A percentile compares a stretch with the other conserved stretches of the same genome.
These are phyloP conservation scores for Monilinia fructigena DNA, from an alignment of 2,329 filamentous ascomycete genomes.

Conservation along the genomic window DNA sequence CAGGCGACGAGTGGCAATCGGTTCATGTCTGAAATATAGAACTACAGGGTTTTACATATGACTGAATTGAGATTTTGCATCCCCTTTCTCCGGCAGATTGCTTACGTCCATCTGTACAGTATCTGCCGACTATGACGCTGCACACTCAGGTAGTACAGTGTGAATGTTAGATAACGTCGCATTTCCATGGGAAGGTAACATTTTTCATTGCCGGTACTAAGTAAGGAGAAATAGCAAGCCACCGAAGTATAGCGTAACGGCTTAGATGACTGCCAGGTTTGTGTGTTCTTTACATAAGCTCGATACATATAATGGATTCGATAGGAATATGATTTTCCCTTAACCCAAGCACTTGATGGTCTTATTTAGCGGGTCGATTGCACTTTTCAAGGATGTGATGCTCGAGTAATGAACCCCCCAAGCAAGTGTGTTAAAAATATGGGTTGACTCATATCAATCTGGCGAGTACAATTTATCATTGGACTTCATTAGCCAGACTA, in stretches of 20 bases:
- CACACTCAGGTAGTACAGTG: not conserved
- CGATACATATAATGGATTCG: not conserved
- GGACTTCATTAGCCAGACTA: too few relatives aligned
- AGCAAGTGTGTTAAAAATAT: too few relatives aligned
- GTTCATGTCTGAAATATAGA: not conserved
- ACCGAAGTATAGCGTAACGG: not conserved
- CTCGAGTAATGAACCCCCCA: too few relatives aligned
- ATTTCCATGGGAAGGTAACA: not conserved
- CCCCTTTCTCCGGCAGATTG: not conserved
- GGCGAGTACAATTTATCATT: too few relatives aligned
- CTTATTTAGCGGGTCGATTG: not conserved
- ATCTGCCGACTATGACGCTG: not conserved
- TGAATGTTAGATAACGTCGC: not conserved
- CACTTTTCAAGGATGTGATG: not conserved
- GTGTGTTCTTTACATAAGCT: not conserved
- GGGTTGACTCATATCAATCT: too few relatives aligned
- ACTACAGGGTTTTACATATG: not conserved
- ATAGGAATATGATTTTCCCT: not conserved
- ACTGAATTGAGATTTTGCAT: too few relatives aligned
- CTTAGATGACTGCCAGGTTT: not conserved
- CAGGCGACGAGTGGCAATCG: not conserved
- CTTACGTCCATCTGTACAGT: not conserved
- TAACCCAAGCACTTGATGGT: not conserved
- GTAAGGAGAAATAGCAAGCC: not conserved
- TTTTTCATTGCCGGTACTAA: not conserved